A percentile compares a stretch with the other conserved stretches of the same genome.
phyloP scores from a whole-genome alignment of 495 filamentous ascomycete genomes.

The Thermothielavioides terrestris region DNA sequence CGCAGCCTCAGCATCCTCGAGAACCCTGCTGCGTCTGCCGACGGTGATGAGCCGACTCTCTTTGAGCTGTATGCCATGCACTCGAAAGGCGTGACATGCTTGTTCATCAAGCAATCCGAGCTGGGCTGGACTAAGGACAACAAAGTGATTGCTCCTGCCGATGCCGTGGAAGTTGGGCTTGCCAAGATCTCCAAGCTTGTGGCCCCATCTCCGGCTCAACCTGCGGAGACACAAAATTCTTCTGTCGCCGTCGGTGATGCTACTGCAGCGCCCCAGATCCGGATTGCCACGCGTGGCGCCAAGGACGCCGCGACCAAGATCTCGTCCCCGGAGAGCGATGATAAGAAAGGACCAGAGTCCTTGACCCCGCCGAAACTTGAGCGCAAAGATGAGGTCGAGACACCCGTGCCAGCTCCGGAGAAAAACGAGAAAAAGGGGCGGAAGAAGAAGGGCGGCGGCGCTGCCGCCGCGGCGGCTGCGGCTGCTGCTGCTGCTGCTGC shows the following conservation, averaged over 20 bases:
- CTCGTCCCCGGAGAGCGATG: constrained; percentile 21
- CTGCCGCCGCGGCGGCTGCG: constrained; percentile 24
- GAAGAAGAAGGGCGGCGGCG: constrained; percentile 38
- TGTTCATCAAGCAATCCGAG: constrained; percentile 77
- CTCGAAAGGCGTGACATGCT: constrained; percentile 82
- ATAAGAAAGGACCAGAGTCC: constrained; percentile 21
- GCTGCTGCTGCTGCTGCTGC: constrained; percentile 25
- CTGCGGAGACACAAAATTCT: constrained; percentile 25
- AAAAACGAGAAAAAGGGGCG: constrained; percentile 39
- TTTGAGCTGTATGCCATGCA: constrained; percentile 98
- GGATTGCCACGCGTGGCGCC: constrained; percentile 28
- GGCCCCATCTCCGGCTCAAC: constrained; percentile 26
- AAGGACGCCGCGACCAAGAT: constrained; percentile 35
- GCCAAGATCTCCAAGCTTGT: constrained; percentile 42
- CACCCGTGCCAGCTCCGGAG: constrained; percentile 34
- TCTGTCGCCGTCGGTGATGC: constrained; percentile 4
- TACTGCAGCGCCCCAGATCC: constrained; percentile 21
- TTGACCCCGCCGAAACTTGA: constrained; percentile 28
- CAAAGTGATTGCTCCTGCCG: constrained; percentile 65
- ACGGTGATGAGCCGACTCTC: constrained; percentile 50
- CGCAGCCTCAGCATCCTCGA: constrained; percentile 83
- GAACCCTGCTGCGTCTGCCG: constrained; percentile 44
- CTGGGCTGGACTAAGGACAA: constrained; percentile 83
- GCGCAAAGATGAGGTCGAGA: constrained; percentile 33
- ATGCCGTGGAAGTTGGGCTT: constrained; percentile 60